Conservation (phyloP, 1,284 basidiomycete genomes). For the Xerocomus amazonicus region DNA sequence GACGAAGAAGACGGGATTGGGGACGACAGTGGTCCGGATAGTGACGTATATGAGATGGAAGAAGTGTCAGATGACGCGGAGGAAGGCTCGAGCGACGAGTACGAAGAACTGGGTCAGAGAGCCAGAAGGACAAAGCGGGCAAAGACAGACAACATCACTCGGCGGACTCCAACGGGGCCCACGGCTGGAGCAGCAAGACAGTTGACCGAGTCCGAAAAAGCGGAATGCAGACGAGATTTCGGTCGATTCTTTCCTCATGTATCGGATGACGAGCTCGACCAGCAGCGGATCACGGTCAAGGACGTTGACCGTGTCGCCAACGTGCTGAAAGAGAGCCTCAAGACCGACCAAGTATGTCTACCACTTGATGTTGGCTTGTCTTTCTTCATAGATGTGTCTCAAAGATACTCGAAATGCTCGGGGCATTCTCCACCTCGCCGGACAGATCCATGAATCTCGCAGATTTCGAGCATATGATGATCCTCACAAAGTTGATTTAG, state of each 20-base stretch:
- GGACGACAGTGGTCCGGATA: constrained; percentile 20
- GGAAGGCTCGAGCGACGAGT: constrained; percentile 31
- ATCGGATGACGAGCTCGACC: constrained; percentile 40
- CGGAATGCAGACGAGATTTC: constrained; percentile 56
- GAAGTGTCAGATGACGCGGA: constrained; percentile 11
- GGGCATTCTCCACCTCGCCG: constrained; percentile 60
- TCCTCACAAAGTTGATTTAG: constrained; percentile 45
- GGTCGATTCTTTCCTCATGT: constrained; percentile 63
- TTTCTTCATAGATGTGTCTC: background rate
- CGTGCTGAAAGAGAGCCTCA: constrained; percentile 64
- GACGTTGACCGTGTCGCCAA: constrained; percentile 58
- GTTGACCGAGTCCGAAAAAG: constrained; percentile 50
- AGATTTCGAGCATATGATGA: constrained; percentile 74
- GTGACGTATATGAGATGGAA: constrained; percentile 29
- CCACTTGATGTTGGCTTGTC: background rate
- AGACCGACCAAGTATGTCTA: constrained; percentile 59
- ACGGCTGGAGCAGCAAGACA: constrained; percentile 4
- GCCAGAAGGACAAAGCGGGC: constrained; percentile 7
- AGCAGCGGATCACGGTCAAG: constrained; percentile 55
- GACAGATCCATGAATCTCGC: constrained; percentile 63
- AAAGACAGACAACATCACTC: constrained; percentile 6
- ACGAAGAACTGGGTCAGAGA: constrained; percentile 14
- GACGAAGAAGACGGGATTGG: constrained; percentile 26
- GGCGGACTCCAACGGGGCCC: no score
- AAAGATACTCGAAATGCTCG: constrained; percentile 73